These are phyloP conservation scores for Hydnomerulius pinastri DNA, from an alignment of 768 basidiomycete species.

Conservation along the genomic window DNA sequence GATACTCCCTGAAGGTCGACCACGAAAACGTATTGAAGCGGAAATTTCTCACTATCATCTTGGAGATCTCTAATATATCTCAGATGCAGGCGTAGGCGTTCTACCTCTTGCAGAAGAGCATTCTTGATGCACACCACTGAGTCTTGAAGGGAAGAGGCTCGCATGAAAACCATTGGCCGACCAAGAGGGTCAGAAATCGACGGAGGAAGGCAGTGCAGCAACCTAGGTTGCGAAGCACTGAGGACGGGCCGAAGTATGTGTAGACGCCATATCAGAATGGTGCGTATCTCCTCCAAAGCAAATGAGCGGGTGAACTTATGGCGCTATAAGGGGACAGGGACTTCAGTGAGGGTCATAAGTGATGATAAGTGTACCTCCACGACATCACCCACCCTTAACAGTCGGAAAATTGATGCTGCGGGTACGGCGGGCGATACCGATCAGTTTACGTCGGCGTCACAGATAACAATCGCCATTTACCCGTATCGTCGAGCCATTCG, in stretches of 20 bases:
- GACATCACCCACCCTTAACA: constrained; percentile 53
- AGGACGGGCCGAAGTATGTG: constrained; percentile 41
- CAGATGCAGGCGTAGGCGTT: constrained; percentile 60
- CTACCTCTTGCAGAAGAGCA: constrained; percentile 51
- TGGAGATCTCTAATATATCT: constrained; percentile 44
- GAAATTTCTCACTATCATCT: constrained; percentile 33
- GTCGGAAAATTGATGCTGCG: constrained; percentile 58
- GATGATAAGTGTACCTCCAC: neutral
- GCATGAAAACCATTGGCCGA: constrained; percentile 63
- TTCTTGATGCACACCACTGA: constrained; percentile 40
- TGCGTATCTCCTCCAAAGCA: constrained; percentile 57
- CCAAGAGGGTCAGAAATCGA: constrained; percentile 59
- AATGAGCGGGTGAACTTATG: constrained; percentile 67
- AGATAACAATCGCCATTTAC: constrained; percentile 42
- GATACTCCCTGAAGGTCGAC: constrained; percentile 63
- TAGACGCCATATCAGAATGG: constrained; percentile 57
- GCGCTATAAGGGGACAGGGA: constrained; percentile 42
- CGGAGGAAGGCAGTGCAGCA: constrained; percentile 57
- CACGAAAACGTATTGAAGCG: constrained; percentile 67
- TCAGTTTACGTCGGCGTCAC: neutral
- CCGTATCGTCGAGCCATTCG: constrained; percentile 66
- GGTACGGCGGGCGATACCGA: neutral
- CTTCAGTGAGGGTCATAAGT: constrained; percentile 9
- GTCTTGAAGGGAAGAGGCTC: constrained; percentile 43
- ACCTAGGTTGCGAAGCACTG: constrained; percentile 25